Conservation (phyloP, 352 stramenopile genomes). For the Globisporangium nunn region DNA sequence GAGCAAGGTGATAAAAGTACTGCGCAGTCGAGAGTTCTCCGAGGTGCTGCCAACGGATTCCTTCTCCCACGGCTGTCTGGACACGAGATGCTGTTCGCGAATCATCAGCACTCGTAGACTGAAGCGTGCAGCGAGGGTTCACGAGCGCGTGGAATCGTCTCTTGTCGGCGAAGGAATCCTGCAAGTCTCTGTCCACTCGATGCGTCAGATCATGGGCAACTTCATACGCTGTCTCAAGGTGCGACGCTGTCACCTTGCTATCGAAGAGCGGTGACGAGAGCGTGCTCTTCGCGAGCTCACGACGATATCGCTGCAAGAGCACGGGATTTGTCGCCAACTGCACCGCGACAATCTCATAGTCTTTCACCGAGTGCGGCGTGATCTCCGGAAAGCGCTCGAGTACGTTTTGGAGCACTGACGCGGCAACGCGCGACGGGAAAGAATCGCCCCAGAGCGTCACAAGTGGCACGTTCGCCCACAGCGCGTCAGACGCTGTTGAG, state of each 20-base stretch:
- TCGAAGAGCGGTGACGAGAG: slow-evolving; percentile 70
- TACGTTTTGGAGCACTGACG: slow-evolving; percentile 38
- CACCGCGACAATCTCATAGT: slow-evolving; percentile 64
- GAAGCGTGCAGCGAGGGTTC: not conserved
- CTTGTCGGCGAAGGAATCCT: not conserved
- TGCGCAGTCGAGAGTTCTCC: slow-evolving; percentile 17
- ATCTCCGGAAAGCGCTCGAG: slow-evolving; percentile 24
- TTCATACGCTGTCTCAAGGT: slow-evolving; percentile 70
- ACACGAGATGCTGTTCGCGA: slow-evolving; percentile 12
- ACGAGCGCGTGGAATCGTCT: slow-evolving; percentile 38
- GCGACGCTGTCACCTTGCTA: slow-evolving; percentile 33
- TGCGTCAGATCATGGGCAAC: slow-evolving; percentile 51
- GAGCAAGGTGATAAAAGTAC: slow-evolving; percentile 23
- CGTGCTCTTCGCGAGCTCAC: slow-evolving; percentile 19
- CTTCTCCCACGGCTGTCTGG: slow-evolving; percentile 13
- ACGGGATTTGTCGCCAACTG: slow-evolving; percentile 21
- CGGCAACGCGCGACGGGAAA: slow-evolving; percentile 70
- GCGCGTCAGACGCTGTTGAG: slow-evolving; percentile 88
- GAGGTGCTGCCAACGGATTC: slow-evolving; percentile 23
- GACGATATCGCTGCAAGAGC: slow-evolving; percentile 22
- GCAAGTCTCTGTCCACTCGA: slow-evolving; percentile 6
- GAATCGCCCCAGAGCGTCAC: slow-evolving; percentile 78
- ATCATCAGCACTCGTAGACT: not conserved
- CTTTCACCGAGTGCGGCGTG: slow-evolving; percentile 44
- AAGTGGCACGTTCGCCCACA: slow-evolving; percentile 87